Conservation (phyloP, 2,329 filamentous ascomycete species). For the Verticillium tricorpus region DNA sequence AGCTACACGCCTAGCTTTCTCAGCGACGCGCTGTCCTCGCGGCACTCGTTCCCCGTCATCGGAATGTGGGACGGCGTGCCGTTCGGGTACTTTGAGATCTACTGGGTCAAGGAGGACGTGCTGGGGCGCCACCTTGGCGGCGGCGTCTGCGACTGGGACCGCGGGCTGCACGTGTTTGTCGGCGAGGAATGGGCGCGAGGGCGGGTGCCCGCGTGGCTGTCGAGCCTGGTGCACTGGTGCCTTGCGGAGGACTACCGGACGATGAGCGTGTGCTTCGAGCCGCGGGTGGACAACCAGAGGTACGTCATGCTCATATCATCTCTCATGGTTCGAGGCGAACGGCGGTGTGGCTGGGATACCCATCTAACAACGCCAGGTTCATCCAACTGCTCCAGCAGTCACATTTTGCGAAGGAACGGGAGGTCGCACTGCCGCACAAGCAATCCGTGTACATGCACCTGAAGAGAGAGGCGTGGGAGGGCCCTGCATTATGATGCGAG, state of each 20-base stretch:
- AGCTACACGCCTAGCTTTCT: conserved; percentile 64
- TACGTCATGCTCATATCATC: conserved; percentile 35
- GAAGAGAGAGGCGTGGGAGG: conserved; percentile 73
- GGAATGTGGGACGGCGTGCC: conserved; percentile 92
- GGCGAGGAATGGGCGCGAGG: conserved; percentile 92
- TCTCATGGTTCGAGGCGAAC: background rate
- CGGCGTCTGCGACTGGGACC: conserved; percentile 72
- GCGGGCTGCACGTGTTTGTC: conserved; percentile 82
- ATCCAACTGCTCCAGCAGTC: conserved; percentile 61
- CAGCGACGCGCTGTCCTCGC: conserved; percentile 54
- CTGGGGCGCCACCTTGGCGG: conserved; percentile 66
- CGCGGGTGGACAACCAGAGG: conserved; percentile 86
- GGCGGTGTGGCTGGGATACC: background rate
- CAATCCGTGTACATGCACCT: conserved; percentile 83
- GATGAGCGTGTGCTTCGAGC: conserved; percentile 79
- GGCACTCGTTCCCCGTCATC: conserved; percentile 84
- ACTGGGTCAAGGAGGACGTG: conserved; percentile 93
- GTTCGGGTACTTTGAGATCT: conserved; percentile 96
- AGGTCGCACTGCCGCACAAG: conserved; percentile 87
- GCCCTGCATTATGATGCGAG: conserved; percentile 51
- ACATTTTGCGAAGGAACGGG: conserved; percentile 83
- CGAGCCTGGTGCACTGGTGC: conserved; percentile 81
- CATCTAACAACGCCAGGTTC: conserved; percentile 20
- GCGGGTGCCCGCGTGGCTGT: conserved; percentile 76
- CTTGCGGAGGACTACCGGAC: conserved; percentile 75